Conservation (phyloP, 768 basidiomycete species). For the Lentinula sp. region DNA sequence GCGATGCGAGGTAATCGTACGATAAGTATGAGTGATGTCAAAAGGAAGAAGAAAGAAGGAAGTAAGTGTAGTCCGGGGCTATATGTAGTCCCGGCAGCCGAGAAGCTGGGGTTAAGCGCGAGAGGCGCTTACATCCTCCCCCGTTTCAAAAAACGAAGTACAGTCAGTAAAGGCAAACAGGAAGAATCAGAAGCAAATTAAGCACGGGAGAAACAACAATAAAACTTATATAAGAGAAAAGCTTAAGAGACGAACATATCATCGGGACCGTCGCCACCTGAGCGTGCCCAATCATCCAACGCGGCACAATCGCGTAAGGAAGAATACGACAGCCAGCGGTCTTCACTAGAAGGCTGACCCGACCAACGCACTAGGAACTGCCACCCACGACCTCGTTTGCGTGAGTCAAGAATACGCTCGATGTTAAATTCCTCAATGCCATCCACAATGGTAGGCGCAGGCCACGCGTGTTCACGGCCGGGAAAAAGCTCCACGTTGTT, state of each 20-base stretch:
- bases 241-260: neutral
- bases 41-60: too few relatives aligned
- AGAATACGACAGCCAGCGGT: conserved; percentile 15
- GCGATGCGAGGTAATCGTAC: too few relatives aligned
- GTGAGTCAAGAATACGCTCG: conserved; percentile 16
- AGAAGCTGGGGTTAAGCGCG: too few relatives aligned
- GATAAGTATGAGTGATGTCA: too few relatives aligned
- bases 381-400: conserved; percentile 14
- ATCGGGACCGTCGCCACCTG: conserved; percentile 1
- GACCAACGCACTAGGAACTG: conserved; percentile 19
- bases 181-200: too few relatives aligned
- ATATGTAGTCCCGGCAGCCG: too few relatives aligned
- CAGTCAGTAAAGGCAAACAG: too few relatives aligned
- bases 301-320: conserved; percentile 7
- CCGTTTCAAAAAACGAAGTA: too few relatives aligned
- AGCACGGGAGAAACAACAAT: too few relatives aligned
- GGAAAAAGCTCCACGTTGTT: conserved; percentile 20
- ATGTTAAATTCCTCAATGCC: conserved; percentile 14
- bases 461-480: conserved; percentile 9
- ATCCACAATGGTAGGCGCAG: conserved; percentile 11
- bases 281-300: neutral
- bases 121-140: too few relatives aligned
- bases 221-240: too few relatives aligned
- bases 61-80: too few relatives aligned
- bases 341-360: conserved; percentile 11